phyloP scores from a whole-genome alignment of 106 monocot species.

The Gastrodia elata region DNA sequence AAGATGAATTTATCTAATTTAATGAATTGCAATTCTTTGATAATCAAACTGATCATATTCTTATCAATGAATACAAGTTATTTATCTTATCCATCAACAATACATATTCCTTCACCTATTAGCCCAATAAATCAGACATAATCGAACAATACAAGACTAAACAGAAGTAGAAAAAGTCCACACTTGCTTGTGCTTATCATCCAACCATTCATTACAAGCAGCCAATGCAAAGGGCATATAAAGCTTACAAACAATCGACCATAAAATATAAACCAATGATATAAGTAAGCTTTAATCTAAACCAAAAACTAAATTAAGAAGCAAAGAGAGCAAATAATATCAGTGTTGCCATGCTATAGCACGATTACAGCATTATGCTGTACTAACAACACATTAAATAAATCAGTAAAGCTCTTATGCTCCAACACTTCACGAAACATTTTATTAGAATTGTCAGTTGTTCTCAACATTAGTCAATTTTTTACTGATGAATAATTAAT shows the following conservation, averaged over 20 bases:
- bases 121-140: neutral
- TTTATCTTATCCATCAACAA: neutral
- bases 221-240: neutral
- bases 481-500: neutral
- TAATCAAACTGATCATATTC: neutral
- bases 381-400: neutral
- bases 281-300: neutral
- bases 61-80: neutral
- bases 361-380: neutral
- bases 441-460: neutral
- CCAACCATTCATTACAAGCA: neutral
- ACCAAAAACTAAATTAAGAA: neutral
- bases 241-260: neutral
- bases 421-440: neutral
- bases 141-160: too few relatives aligned
- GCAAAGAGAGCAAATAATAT: neutral
- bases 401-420: neutral
- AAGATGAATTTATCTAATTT: neutral
- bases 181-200: neutral
- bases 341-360: neutral
- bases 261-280: neutral
- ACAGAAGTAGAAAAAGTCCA: neutral
- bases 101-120: neutral
- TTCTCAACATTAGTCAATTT: neutral
- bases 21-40: neutral